phyloP scores from a whole-genome alignment of 2,329 filamentous ascomycete genomes.

The Scedosporium aurantiacum region DNA sequence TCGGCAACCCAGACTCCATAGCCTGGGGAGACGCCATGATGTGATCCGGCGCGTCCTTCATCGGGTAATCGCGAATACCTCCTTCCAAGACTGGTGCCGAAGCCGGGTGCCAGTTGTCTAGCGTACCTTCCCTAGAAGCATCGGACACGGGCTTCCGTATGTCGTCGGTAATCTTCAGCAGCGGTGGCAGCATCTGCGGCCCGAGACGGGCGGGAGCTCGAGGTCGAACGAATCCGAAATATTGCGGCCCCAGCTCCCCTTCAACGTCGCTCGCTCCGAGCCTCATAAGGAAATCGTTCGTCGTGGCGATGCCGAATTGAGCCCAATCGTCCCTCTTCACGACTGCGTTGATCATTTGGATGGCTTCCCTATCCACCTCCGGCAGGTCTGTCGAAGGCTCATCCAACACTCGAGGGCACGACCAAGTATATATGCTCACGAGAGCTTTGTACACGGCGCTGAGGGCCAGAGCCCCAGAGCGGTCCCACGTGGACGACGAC shows the following conservation, averaged over 20 bases:
- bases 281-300: slow-evolving; percentile 36
- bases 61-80: not conserved
- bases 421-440: slow-evolving; percentile 35
- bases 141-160: slow-evolving; percentile 3
- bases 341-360: slow-evolving; percentile 31
- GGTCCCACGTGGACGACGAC: not conserved
- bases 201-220: slow-evolving; percentile 4
- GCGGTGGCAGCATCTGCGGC: slow-evolving; percentile 1
- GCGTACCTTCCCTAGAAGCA: not conserved
- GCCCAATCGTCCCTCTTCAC: slow-evolving; percentile 36
- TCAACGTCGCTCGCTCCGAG: slow-evolving; percentile 29
- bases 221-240: slow-evolving; percentile 4
- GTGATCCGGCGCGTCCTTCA: slow-evolving; percentile 8
- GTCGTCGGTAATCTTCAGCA: slow-evolving; percentile 6
- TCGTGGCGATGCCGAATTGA: slow-evolving; percentile 32
- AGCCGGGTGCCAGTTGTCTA: slow-evolving; percentile 9
- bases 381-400: slow-evolving; percentile 27
- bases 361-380: slow-evolving; percentile 33
- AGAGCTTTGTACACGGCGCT: slow-evolving; percentile 40
- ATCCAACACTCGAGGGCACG: slow-evolving; percentile 33
- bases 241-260: not conserved
- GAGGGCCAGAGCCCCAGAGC: slow-evolving; percentile 17
- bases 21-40: slow-evolving; percentile 20
- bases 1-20: slow-evolving; percentile 17
- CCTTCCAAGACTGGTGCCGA: slow-evolving; percentile 8